These are phyloP conservation scores for Penicillium ochrochloron DNA, from an alignment of 495 filamentous ascomycete genomes.

Conservation along the genomic window DNA sequence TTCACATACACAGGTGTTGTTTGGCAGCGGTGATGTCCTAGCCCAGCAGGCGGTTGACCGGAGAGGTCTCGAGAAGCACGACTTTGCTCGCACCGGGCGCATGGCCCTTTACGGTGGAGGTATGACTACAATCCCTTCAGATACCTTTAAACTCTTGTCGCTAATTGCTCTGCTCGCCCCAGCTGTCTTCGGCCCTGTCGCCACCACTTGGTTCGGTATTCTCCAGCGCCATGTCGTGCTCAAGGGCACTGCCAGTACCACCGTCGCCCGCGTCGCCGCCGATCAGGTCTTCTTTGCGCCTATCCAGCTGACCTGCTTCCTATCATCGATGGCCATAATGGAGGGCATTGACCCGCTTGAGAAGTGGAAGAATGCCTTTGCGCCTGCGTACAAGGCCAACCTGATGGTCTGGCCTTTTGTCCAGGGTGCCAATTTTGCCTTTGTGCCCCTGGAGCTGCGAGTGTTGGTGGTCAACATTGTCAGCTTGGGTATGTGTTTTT, in stretches of 20 bases:
- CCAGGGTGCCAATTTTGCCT: conserved; percentile 87
- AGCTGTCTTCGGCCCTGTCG: conserved; percentile 91
- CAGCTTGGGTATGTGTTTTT: conserved; percentile 62
- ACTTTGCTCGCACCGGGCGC: conserved; percentile 77
- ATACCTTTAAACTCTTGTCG: conserved; percentile 7
- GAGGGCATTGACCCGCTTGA: conserved; percentile 74
- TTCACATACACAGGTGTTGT: conserved; percentile 66
- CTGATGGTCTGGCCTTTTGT: conserved; percentile 93
- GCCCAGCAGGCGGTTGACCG: conserved; percentile 95
- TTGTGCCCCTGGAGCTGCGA: conserved; percentile 84
- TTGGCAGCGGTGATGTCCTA: conserved; percentile 86
- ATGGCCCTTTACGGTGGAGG: conserved; percentile 94
- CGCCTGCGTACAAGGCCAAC: conserved; percentile 75
- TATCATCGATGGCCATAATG: conserved; percentile 84
- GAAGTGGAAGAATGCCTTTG: conserved; percentile 72
- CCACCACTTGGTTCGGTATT: conserved; percentile 86
- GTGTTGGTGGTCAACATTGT: conserved; percentile 90
- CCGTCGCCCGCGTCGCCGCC: conserved; percentile 75
- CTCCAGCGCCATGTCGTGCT: conserved; percentile 72
- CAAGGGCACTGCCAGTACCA: conserved; percentile 67
- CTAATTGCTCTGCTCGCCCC: conserved; percentile 5
- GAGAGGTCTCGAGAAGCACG: conserved; percentile 77
- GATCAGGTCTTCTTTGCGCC: conserved; percentile 92
- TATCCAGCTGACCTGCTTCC: conserved; percentile 77
- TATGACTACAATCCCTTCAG: conserved; percentile 40